Percentiles rank a stretch among this genome's conserved stretches.
These are phyloP conservation scores for Penicillium aurantiogriseum DNA, from an alignment of 2,329 filamentous ascomycete species.

Conservation along the genomic window DNA sequence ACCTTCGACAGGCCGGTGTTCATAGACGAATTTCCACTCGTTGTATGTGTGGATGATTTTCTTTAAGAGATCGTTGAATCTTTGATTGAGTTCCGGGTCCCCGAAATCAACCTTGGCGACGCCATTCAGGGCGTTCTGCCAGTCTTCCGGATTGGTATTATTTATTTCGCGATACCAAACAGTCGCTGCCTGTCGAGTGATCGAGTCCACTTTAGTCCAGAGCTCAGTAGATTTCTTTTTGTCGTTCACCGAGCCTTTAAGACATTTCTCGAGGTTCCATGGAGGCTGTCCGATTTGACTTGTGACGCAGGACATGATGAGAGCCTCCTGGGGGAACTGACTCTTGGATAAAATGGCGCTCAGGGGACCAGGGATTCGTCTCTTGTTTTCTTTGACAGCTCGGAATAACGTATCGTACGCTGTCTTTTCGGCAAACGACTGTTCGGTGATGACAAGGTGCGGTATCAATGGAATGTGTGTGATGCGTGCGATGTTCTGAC, in stretches of 20 bases:
- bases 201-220: neutral
- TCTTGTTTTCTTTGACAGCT: constrained; percentile 45
- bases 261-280: constrained; percentile 27
- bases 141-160: neutral
- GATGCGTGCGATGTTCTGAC: constrained; percentile 48
- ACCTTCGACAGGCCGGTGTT: neutral
- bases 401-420: constrained; percentile 58
- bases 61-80: neutral
- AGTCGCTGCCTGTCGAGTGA: neutral
- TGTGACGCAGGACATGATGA: constrained; percentile 50
- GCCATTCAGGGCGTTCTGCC: neutral
- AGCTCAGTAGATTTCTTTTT: neutral
- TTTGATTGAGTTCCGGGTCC: neutral
- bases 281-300: constrained; percentile 30
- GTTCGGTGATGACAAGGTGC: constrained; percentile 44
- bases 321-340: constrained; percentile 1
- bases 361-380: constrained; percentile 34
- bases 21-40: neutral
- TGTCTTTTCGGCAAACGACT: constrained; percentile 50
- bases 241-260: constrained; percentile 6
- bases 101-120: neutral
- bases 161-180: neutral
- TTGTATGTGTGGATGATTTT: neutral
- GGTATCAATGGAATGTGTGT: constrained; percentile 48
- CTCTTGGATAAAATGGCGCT: constrained; percentile 49